Evolutionary conservation across 2,329 filamentous ascomycete species (phyloP), one percentile per base, ranked within the genome.

Genomic region (Geosmithia putterillii): DNA sequence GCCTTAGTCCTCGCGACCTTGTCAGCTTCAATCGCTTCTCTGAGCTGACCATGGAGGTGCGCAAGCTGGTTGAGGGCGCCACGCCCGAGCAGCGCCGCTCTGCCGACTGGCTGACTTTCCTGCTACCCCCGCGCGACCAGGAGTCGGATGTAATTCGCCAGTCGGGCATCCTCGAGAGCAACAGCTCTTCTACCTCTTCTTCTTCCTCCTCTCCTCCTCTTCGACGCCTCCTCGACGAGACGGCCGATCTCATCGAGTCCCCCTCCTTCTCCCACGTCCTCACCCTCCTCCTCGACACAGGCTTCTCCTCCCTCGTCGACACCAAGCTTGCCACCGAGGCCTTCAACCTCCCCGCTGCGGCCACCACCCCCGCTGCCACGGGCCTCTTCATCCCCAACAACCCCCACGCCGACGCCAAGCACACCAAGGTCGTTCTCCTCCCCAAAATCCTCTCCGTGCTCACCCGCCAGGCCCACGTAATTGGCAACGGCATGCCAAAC

Each of bases 231-330:
- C 76, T 98, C 1, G 90, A 98, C 58, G 92, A 98, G 67, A 96
- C 92, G 2, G 86, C 90, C 35, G 92, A 98, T 58, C 75, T 98
- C 20, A 82, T 96, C 56, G 92, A 98, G 57, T 95, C 92, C 1
- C 92, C 92, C 0, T 77, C 86, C 32, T 96, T 96, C 63, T 76
- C 81, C 1, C 83, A 88, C 54, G 88, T 98, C 32, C 73, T 95
- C 38, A 86, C 83, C 2, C 79, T 86, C 45, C 74, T 95, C 44
- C 83, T 96, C 46, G 89, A 96, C 59, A 76, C 87, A 39, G 84
- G 82, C 44, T 98, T 95, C 65, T 84, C 84, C 3, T 76, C 83
- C 20, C 74, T 98, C 15, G 74, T 95, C 21, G 85, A 95, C 55
- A 73, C 77, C 54, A 92, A 92, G 61, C 76, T 95, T 43, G 81